phyloP scores from a whole-genome alignment of 495 filamentous ascomycete species.

The Xylaria palmicola region DNA sequence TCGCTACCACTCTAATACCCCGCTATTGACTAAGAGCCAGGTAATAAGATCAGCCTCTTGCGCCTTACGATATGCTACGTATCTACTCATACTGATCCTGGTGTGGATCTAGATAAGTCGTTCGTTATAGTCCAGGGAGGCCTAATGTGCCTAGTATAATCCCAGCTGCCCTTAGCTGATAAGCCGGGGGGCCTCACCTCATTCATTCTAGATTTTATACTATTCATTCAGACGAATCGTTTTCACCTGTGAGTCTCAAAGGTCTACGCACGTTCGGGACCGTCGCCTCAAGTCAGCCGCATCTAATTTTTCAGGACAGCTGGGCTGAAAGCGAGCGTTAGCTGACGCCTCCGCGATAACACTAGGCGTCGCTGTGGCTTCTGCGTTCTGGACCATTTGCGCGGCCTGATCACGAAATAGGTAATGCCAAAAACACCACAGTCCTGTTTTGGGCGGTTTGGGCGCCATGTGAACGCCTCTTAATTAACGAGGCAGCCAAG shows the following conservation, averaged over 20 bases:
- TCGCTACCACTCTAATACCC: neutral
- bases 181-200: no score
- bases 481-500: neutral
- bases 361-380: neutral
- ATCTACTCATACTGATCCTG: neutral
- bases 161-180: no score
- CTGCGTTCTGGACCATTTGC: neutral
- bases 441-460: neutral
- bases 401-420: no score
- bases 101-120: neutral
- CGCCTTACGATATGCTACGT: neutral
- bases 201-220: no score
- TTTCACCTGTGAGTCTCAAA: neutral
- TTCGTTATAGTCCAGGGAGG: neutral
- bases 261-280: neutral
- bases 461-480: neutral
- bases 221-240: neutral
- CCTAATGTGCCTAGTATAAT: neutral
- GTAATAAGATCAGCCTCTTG: neutral
- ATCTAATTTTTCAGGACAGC: neutral
- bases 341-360: neutral
- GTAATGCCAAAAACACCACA: no score
- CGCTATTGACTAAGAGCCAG: conserved; percentile 2
- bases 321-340: neutral
- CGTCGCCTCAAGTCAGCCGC: conserved; percentile 4